Percentiles rank a stretch among this genome's conserved stretches.
These are phyloP conservation scores for Calonectria montana DNA, from an alignment of 2,329 filamentous ascomycete genomes.

Conservation along the genomic window DNA sequence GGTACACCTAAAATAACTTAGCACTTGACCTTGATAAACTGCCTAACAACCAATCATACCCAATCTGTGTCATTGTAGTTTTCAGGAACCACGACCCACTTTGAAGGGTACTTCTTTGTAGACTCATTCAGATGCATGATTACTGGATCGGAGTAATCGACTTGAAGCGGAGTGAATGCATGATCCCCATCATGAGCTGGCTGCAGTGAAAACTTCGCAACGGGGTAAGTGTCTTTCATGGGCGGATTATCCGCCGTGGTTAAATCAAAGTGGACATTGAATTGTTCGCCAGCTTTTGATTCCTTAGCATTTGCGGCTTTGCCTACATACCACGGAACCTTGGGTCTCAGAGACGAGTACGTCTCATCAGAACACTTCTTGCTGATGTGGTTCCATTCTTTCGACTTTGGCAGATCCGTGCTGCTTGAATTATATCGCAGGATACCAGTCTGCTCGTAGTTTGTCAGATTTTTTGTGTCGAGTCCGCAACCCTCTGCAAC, in stretches of 20 bases:
- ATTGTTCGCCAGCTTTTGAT: constrained; percentile 20
- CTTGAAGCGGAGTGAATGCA: constrained; percentile 29
- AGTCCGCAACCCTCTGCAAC: constrained; percentile 13
- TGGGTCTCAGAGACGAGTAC: constrained; percentile 27
- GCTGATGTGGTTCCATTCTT: constrained; percentile 14
- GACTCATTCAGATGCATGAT: constrained; percentile 31
- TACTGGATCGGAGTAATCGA: constrained; percentile 28
- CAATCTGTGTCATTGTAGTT: constrained; percentile 34
- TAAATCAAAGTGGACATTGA: constrained; percentile 25
- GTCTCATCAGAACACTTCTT: constrained; percentile 32
- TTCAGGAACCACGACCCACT: constrained; percentile 36
- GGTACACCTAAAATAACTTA: constrained; percentile 22
- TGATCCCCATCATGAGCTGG: neutral
- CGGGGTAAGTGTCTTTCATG: constrained; percentile 16
- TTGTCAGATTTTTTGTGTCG: neutral
- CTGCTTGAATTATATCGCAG: constrained; percentile 27
- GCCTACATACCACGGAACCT: constrained; percentile 36
- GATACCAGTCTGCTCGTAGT: constrained; percentile 34
- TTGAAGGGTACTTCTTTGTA: neutral
- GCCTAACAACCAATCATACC: neutral
- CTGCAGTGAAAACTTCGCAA: constrained; percentile 28
- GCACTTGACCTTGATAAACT: neutral
- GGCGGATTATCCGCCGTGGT: neutral
- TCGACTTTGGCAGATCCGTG: constrained; percentile 8
- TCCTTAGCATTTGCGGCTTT: constrained; percentile 27